Percentiles rank a stretch among this genome's conserved stretches.
These are phyloP conservation scores for Fonsecaea monophora DNA, from an alignment of 2,329 filamentous ascomycete species.

Conservation along the genomic window DNA sequence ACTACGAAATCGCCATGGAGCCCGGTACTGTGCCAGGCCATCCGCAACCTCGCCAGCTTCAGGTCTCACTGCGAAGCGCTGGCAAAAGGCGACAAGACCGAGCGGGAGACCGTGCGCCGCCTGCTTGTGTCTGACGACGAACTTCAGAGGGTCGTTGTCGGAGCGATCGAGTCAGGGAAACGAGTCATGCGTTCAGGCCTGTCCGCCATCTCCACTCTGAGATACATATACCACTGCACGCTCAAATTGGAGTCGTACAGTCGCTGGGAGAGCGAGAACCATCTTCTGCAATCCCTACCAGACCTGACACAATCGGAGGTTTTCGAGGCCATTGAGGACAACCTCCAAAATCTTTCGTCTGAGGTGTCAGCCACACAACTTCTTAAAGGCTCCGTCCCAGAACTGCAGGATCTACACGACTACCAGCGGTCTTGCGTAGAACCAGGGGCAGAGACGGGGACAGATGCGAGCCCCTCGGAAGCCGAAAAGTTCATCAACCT, in stretches of 20 bases:
- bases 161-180: slow-evolving; percentile 50
- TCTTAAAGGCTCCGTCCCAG: background rate
- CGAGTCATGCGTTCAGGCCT: slow-evolving; percentile 22
- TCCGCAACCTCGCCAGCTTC: slow-evolving; percentile 65
- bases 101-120: slow-evolving; percentile 47
- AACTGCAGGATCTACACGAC: slow-evolving; percentile 1
- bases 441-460: background rate
- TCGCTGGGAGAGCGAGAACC: slow-evolving; percentile 15
- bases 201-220: slow-evolving; percentile 18
- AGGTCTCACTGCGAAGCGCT: slow-evolving; percentile 48
- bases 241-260: slow-evolving; percentile 7
- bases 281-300: slow-evolving; percentile 26
- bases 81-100: slow-evolving; percentile 46
- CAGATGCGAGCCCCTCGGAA: background rate
- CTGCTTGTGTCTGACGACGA: slow-evolving; percentile 59
- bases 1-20: slow-evolving; percentile 37
- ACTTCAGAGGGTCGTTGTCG: slow-evolving; percentile 52
- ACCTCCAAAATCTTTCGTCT: background rate
- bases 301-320: slow-evolving; percentile 20
- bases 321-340: slow-evolving; percentile 19
- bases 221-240: slow-evolving; percentile 19
- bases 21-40: slow-evolving; percentile 58
- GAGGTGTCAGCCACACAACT: background rate
- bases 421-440: slow-evolving; percentile 1
- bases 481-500: slow-evolving; percentile 5